phyloP scores from a whole-genome alignment of 148 eudicot genomes.

The Rhododendron ovatum region DNA sequence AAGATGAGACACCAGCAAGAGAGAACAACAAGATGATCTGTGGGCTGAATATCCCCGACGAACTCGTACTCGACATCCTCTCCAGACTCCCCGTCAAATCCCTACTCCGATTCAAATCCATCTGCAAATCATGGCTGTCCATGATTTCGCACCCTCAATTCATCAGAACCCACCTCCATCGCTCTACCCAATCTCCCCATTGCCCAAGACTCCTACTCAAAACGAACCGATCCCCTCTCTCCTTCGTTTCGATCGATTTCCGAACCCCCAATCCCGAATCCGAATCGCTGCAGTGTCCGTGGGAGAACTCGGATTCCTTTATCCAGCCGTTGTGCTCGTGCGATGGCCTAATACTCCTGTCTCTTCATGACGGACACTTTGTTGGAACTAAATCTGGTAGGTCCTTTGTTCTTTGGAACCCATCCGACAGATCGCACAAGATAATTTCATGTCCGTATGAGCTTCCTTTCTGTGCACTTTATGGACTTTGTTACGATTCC shows the following conservation, averaged over 20 bases:
- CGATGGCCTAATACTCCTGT: not conserved
- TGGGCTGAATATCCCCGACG: not conserved
- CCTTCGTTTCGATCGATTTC: not conserved
- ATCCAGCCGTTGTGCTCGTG: not conserved
- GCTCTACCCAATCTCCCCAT: no score
- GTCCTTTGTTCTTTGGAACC: not conserved
- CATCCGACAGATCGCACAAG: not conserved
- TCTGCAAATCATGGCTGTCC: constrained; percentile 6
- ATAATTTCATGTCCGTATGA: not conserved
- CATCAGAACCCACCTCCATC: not conserved
- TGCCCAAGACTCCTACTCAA: not conserved
- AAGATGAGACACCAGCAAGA: not conserved
- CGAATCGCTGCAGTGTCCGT: not conserved
- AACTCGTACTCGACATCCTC: not conserved
- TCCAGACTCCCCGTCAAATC: constrained; percentile 1
- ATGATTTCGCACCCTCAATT: not conserved
- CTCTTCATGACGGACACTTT: no score
- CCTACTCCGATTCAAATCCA: not conserved
- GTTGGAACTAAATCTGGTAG: no score
- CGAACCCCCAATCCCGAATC: not conserved
- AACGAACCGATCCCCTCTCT: not conserved
- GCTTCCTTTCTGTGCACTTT: not conserved
- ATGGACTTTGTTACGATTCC: not conserved
- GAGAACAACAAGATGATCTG: no score
- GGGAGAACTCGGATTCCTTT: not conserved